These are phyloP conservation scores for Solanum hybrid DNA, from an alignment of 305 asterid species.

Conservation along the genomic window DNA sequence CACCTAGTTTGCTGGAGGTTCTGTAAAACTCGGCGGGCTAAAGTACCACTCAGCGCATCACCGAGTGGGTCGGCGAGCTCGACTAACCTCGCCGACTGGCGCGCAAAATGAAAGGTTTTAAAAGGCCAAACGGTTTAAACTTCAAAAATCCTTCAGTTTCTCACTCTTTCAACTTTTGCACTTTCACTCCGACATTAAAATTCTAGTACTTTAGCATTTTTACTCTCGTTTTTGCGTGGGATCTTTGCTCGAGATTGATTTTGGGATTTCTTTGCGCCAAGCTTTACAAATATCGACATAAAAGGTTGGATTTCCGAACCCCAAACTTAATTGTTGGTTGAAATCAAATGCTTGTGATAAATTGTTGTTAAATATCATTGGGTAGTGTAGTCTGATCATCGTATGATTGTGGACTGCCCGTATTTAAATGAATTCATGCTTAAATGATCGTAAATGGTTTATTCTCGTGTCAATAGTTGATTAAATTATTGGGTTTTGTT, in stretches of 20 bases:
- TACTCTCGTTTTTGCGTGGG: neutral
- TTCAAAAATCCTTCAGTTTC: neutral
- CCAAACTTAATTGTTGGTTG: neutral
- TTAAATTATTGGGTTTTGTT: neutral
- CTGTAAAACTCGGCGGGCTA: neutral
- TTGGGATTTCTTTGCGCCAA: neutral
- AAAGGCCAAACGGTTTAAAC: neutral
- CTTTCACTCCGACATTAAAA: neutral
- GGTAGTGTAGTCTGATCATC: neutral
- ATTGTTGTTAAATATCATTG: neutral
- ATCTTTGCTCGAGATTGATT: neutral
- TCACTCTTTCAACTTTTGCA: neutral
- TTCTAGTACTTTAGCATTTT: neutral
- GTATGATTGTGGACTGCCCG: neutral
- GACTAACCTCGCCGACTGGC: neutral
- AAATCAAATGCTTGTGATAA: neutral
- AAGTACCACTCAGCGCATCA: neutral
- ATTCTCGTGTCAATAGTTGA: neutral
- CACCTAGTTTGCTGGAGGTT: neutral
- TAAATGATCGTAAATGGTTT: neutral
- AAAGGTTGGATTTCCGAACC: neutral
- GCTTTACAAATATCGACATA: neutral
- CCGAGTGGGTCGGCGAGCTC: neutral
- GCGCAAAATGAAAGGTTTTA: neutral
- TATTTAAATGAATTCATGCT: neutral